Evolutionary conservation across 2,329 filamentous ascomycete genomes (phyloP).

Genomic region (Pseudonectria foliicola): DNA sequence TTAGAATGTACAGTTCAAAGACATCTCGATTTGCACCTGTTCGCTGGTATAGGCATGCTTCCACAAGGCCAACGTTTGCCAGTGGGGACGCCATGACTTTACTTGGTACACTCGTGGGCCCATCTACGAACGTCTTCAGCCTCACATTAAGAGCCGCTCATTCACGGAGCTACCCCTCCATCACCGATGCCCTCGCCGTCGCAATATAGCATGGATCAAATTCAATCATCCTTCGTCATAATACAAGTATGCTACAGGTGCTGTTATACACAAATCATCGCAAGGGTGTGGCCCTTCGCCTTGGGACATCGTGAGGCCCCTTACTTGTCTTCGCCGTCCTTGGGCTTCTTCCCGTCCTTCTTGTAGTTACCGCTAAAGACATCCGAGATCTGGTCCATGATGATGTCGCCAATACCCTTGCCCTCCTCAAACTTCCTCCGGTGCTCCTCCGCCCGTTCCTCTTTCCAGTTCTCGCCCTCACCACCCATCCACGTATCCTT

Average conservation of each 20-base stretch:
- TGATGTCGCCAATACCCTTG: slow-evolving; percentile 49
- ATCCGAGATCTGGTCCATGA: slow-evolving; percentile 50
- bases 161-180: no score
- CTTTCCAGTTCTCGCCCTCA: slow-evolving; percentile 47
- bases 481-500: slow-evolving; percentile 52
- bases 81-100: not conserved
- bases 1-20: no score
- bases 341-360: slow-evolving; percentile 21
- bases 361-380: slow-evolving; percentile 37
- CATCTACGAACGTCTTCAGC: no score
- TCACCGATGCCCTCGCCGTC: no score
- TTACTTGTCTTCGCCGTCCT: slow-evolving; percentile 15
- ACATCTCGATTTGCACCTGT: no score
- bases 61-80: no score
- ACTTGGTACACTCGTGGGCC: not conserved
- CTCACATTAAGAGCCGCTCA: no score
- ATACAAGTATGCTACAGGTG: slow-evolving; percentile 8
- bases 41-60: no score
- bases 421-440: slow-evolving; percentile 47
- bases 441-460: slow-evolving; percentile 45
- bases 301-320: not conserved
- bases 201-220: no score
- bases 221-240: not conserved
- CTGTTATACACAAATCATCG: slow-evolving; percentile 2
- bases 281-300: not conserved